Percentiles rank a stretch among this genome's conserved stretches.
phyloP scores from a whole-genome alignment of 169 alveolate species.

The Eimeria sp. region DNA sequence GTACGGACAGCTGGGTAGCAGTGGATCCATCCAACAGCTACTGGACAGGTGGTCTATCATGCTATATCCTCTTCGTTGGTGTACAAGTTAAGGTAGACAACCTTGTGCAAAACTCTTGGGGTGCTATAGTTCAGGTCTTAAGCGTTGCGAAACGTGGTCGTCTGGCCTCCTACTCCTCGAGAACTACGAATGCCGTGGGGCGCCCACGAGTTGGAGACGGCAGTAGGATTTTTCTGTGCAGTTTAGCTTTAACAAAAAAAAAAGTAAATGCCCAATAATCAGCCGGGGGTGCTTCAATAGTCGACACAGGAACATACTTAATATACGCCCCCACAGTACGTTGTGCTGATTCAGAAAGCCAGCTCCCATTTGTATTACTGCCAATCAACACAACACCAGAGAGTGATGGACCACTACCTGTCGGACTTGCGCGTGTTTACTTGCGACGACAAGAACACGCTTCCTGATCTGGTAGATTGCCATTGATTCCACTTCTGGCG shows the following conservation, averaged over 20 bases:
- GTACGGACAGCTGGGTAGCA: conserved; percentile 77
- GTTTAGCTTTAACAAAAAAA: not conserved
- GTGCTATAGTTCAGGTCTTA: conserved; percentile 18
- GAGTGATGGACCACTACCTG: conserved; percentile 71
- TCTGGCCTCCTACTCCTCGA: conserved; percentile 4
- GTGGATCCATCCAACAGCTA: conserved; percentile 85
- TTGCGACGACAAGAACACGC: conserved; percentile 74
- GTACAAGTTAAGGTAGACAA: not conserved
- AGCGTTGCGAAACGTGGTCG: conserved; percentile 52
- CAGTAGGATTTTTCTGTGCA: not conserved
- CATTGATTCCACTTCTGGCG: not conserved
- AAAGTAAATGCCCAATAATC: not conserved
- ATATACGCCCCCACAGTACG: conserved; percentile 82
- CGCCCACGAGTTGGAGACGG: conserved; percentile 10
- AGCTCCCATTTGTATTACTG: not conserved
- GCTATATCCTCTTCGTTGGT: not conserved
- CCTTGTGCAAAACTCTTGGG: not conserved
- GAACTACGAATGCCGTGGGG: not conserved
- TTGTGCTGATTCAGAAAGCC: not conserved
- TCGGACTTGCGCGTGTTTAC: conserved; percentile 54
- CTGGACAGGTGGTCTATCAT: conserved; percentile 77
- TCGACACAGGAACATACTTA: conserved; percentile 84
- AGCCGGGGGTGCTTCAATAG: conserved; percentile 77
- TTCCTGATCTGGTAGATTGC: conserved; percentile 75
- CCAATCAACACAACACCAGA: conserved; percentile 35